Evolutionary conservation across 129 eudicot species (phyloP).

Genomic region (Artemisia argyi): DNA sequence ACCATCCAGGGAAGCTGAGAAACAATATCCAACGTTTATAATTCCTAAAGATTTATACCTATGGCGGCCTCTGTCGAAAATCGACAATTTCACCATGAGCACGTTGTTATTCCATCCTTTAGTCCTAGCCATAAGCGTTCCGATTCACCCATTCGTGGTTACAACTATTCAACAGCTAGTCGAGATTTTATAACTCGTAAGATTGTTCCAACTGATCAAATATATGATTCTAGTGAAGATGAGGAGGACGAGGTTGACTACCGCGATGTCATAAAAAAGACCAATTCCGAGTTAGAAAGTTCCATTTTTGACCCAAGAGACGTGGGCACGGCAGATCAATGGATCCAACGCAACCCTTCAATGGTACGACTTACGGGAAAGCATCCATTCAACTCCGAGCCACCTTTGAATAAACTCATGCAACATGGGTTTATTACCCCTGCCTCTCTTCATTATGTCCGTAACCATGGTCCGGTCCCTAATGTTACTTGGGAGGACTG

Average conservation of each 20-base stretch:
- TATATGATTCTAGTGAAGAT: slow-evolving; percentile 43
- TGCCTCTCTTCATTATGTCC: slow-evolving; percentile 86
- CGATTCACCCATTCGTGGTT: slow-evolving; percentile 53
- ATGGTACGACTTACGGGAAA: slow-evolving; percentile 92
- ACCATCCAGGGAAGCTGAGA: slow-evolving; percentile 2
- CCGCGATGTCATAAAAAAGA: slow-evolving; percentile 33
- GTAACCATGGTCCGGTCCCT: slow-evolving; percentile 91
- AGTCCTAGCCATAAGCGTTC: slow-evolving; percentile 50
- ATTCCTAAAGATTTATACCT: not conserved
- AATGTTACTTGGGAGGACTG: slow-evolving; percentile 60
- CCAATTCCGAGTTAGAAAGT: slow-evolving; percentile 59
- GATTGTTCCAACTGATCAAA: not conserved
- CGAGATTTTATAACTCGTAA: slow-evolving; percentile 15
- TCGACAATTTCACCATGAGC: slow-evolving; percentile 60
- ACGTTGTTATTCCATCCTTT: slow-evolving; percentile 32
- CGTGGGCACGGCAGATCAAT: slow-evolving; percentile 67
- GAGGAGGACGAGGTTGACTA: slow-evolving; percentile 34
- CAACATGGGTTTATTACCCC: slow-evolving; percentile 97
- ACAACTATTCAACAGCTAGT: slow-evolving; percentile 23
- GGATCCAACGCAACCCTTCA: slow-evolving; percentile 78
- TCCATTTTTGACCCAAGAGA: slow-evolving; percentile 64
- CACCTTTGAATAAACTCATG: slow-evolving; percentile 86
- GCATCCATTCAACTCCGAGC: slow-evolving; percentile 93
- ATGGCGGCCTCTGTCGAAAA: slow-evolving; percentile 95
- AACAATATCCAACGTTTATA: not conserved